Evolutionary conservation across 805 yeast species (phyloP).

Genomic region (Wickerhamomyces kurtzmanii): DNA sequence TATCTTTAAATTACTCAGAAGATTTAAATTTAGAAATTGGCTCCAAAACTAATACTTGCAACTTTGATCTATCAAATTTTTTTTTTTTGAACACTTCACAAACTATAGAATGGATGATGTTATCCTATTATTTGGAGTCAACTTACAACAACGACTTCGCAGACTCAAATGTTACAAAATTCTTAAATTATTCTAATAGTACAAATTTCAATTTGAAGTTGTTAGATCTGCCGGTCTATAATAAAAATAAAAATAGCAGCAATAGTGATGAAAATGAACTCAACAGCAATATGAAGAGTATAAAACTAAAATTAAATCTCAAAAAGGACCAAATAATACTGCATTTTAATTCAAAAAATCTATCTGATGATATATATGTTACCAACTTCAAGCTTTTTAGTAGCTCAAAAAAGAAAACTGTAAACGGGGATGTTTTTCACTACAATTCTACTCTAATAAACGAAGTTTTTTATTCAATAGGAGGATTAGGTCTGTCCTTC

Average conservation of each 20-base stretch:
- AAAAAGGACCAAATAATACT: no score
- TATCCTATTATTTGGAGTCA: slow-evolving; percentile 36
- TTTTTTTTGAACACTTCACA: slow-evolving; percentile 26
- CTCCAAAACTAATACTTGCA: slow-evolving; percentile 4
- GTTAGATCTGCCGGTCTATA: no score
- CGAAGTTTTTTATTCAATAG: slow-evolving; percentile 23
- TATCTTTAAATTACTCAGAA: no score
- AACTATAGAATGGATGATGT: slow-evolving; percentile 40
- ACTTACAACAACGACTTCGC: slow-evolving; percentile 38
- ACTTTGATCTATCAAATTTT: slow-evolving; percentile 19
- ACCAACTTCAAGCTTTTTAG: no score
- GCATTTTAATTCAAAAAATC: no score
- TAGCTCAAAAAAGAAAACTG: not conserved
- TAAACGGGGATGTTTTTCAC: slow-evolving; percentile 5
- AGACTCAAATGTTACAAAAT: slow-evolving; percentile 26
- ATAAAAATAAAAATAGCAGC: slow-evolving; percentile 16
- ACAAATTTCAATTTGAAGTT: slow-evolving; percentile 24
- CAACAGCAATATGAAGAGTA: slow-evolving; percentile 8
- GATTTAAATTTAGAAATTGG: no score
- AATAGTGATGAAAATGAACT: slow-evolving; percentile 10
- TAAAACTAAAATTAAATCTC: slow-evolving; percentile 8
- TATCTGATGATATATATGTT: no score
- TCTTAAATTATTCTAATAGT: slow-evolving; percentile 27
- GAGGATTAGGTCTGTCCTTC: slow-evolving; percentile 40
- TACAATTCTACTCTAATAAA: slow-evolving; percentile 4